These are phyloP conservation scores for Tinospora cordifolia DNA, from an alignment of 164 flowering plant species.

Conservation along the genomic window DNA sequence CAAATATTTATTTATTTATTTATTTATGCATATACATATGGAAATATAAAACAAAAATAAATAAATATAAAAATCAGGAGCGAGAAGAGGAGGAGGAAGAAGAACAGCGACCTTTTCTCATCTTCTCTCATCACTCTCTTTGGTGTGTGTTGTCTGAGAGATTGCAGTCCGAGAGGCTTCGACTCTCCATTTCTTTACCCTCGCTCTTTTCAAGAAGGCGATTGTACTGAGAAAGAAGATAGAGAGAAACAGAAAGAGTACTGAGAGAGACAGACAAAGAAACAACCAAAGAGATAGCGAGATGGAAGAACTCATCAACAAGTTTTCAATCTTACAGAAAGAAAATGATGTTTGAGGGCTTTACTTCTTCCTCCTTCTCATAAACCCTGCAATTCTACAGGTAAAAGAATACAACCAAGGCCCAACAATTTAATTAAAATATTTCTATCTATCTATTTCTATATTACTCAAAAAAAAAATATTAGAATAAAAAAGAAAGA, in stretches of 20 bases:
- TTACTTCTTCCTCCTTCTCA: constrained; percentile 35
- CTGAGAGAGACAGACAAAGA: constrained; percentile 19
- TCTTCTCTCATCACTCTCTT: constrained; percentile 16
- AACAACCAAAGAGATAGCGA: constrained; percentile 24
- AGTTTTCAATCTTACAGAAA: constrained; percentile 46
- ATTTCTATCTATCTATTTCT: no score
- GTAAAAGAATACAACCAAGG: constrained; percentile 19
- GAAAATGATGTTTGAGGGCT: constrained; percentile 76
- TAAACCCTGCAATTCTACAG: constrained; percentile 40
- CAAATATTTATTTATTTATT: neutral
- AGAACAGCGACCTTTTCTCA: constrained; percentile 40
- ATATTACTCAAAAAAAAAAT: no score
- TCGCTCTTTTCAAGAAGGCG: constrained; percentile 38
- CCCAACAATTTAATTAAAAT: neutral
- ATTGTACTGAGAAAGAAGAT: constrained; percentile 29
- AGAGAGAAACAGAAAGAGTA: constrained; percentile 16
- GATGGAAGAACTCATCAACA: constrained; percentile 33
- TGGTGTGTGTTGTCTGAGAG: constrained; percentile 18
- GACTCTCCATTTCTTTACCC: constrained; percentile 10
- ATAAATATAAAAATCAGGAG: constrained; percentile 15
- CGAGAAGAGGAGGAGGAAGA: constrained; percentile 13
- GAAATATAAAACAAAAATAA: neutral
- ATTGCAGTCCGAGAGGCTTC: constrained; percentile 14
- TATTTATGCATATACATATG: no score
- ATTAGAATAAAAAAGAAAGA: no score